A percentile compares a stretch with the other conserved stretches of the same genome.
These are phyloP conservation scores for Camellia lanceoleosa DNA, from an alignment of 148 eudicot species.

Conservation along the genomic window DNA sequence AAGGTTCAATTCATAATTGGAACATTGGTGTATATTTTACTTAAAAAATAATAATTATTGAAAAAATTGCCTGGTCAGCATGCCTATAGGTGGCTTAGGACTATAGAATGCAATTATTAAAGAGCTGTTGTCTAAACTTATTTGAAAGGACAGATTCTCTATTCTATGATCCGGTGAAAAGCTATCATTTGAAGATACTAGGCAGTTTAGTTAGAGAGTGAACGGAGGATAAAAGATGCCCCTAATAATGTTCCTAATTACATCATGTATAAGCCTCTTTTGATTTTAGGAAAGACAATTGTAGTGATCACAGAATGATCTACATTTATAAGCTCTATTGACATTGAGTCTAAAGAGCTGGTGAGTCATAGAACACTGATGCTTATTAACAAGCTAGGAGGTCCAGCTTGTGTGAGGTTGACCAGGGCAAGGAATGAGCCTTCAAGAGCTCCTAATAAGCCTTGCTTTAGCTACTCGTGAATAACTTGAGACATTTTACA, in stretches of 20 bases:
- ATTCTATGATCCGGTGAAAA: not conserved
- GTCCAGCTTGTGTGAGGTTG: slow-evolving; percentile 4
- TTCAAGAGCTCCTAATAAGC: not conserved
- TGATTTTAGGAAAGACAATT: not conserved
- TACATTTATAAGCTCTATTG: not conserved
- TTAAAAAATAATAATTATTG: not conserved
- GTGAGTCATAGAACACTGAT: not conserved
- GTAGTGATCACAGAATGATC: not conserved
- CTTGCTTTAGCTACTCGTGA: not conserved
- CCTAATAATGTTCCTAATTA: not conserved
- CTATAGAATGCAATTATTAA: not conserved
- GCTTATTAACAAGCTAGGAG: not conserved
- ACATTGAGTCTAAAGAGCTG: not conserved
- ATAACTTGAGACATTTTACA: not conserved
- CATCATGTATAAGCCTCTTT: not conserved
- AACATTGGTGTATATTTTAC: not conserved
- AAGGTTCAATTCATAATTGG: not conserved
- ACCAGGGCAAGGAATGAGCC: not conserved
- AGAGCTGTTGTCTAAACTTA: not conserved
- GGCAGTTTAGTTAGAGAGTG: not conserved
- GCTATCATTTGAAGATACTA: not conserved
- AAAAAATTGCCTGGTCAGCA: not conserved
- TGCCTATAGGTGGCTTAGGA: too few relatives aligned
- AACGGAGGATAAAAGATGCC: not conserved
- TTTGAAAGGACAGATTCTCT: not conserved